Percentiles rank a stretch among this genome's conserved stretches.
phyloP scores from a whole-genome alignment of 306 rosid species.

The Coriaria nepalensis region DNA sequence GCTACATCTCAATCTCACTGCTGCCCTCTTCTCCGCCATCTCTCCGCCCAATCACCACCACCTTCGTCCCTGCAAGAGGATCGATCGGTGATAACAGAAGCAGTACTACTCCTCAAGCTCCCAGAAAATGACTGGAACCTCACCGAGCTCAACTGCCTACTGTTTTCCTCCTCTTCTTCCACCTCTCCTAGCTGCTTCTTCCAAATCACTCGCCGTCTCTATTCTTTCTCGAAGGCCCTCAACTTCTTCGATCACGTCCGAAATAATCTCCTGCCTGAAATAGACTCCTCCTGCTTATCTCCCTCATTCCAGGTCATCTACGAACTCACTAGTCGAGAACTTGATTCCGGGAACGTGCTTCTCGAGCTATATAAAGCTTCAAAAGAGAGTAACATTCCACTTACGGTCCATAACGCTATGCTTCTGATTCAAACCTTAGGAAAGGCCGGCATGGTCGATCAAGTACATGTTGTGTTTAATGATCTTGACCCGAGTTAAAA shows the following conservation, averaged over 20 bases:
- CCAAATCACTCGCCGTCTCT: slow-evolving; percentile 32
- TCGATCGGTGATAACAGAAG: slow-evolving; percentile 23
- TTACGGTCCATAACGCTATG: slow-evolving; percentile 18
- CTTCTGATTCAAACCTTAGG: slow-evolving; percentile 28
- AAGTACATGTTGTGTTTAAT: slow-evolving; percentile 24
- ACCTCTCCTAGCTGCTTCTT: slow-evolving; percentile 22
- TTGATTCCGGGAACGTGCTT: slow-evolving; percentile 23
- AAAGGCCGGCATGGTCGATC: slow-evolving; percentile 33
- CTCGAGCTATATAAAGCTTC: slow-evolving; percentile 26
- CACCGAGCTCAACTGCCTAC: slow-evolving; percentile 28
- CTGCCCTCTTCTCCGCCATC: slow-evolving; percentile 13
- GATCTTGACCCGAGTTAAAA: slow-evolving; percentile 27
- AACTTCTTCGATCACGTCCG: slow-evolving; percentile 19
- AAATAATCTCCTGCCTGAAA: slow-evolving; percentile 1
- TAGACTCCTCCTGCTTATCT: slow-evolving; percentile 16
- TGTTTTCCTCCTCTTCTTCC: slow-evolving; percentile 24
- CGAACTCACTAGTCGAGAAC: slow-evolving; percentile 29
- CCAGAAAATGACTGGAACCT: slow-evolving; percentile 30
- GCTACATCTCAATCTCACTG: not conserved
- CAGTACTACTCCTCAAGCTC: slow-evolving; percentile 29
- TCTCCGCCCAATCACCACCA: slow-evolving; percentile 14
- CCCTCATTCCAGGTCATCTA: slow-evolving; percentile 36
- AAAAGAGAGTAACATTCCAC: slow-evolving; percentile 16
- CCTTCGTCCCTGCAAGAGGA: slow-evolving; percentile 10
- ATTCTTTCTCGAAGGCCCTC: slow-evolving; percentile 18